Base-by-base conservation (phyloP, 1,284 basidiomycete species). In the Phlebopus sp. region DNA sequence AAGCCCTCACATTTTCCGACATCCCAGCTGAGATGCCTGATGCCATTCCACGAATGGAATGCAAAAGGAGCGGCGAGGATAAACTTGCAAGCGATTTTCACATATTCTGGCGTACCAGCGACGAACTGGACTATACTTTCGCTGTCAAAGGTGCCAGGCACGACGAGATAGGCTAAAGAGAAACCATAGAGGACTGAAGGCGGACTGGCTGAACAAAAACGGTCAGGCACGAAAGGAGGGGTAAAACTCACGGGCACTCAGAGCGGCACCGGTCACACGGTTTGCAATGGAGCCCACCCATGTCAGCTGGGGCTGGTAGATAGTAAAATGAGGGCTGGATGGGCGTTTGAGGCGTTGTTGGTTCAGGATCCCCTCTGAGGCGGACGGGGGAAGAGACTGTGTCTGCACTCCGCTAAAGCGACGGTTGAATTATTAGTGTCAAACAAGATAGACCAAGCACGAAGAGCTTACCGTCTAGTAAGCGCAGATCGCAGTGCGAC, bases 301-400 rank as follows among this genome's bases (percentile, higher is more conserved):
- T 37, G 96, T 98, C 39, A 93, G 70, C 69, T 97, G 95, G 17
- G 92, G 93, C 69, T 97, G 90, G 75, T 98, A 99, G 70, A 98
- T 97, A 42, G 91, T 91, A 60, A 95, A 88, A 69, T 97, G 93
- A 18, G 97, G 96, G 60, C 87, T 90, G 49, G 78, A 87, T 15
- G 97, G 96, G 25, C 96, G 86, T 42, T 77, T 74, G 43, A 89
- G 72, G 55, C 96, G 84, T 69, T 97, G 94, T 55, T 81, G 68
- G 76, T 99, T 96, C 55, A 98, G 75, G 54, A 96, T 83, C 5
- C 77, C 77, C 37, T 74, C 69, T 40, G 81, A 75, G 1, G 81
- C 77, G 0, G 81, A 72, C 1, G 82, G 74, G 6, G 83, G 73
- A 5, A 85, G 53, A 0, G 84, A 82, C 59, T 87, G 69, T 0